These are phyloP conservation scores for Dactylellina drechsleri DNA, from an alignment of 2,329 filamentous ascomycete genomes.

Conservation along the genomic window DNA sequence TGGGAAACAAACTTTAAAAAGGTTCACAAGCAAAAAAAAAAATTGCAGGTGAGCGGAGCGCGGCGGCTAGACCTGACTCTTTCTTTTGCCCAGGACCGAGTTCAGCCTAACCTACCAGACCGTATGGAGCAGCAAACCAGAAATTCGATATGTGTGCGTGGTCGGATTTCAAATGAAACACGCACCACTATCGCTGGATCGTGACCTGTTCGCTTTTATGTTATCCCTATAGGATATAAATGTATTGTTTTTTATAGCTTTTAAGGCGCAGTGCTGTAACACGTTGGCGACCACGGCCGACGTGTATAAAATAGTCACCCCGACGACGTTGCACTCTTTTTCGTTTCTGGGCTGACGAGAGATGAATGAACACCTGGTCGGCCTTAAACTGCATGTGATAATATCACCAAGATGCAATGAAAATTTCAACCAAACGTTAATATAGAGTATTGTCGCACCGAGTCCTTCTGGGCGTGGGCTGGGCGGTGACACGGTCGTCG, in stretches of 20 bases:
- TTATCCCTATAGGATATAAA: no score
- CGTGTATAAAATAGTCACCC: background rate
- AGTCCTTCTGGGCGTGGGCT: slow-evolving; percentile 43
- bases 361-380: background rate
- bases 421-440: slow-evolving; percentile 31
- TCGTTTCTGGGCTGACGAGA: slow-evolving; percentile 23
- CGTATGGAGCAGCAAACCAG: slow-evolving; percentile 16
- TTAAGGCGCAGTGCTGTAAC: slow-evolving; percentile 5
- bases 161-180: slow-evolving; percentile 13
- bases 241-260: background rate
- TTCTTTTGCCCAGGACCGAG: slow-evolving; percentile 2
- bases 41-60: slow-evolving; percentile 26
- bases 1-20: background rate
- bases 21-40: slow-evolving; percentile 5
- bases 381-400: no score
- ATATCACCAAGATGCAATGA: no score
- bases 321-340: background rate
- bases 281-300: slow-evolving; percentile 16
- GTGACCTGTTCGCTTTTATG: slow-evolving; percentile 20
- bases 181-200: slow-evolving; percentile 45
- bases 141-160: slow-evolving; percentile 2
- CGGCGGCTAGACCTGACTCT: slow-evolving; percentile 40
- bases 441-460: slow-evolving; percentile 49
- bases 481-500: slow-evolving; percentile 30
- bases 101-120: slow-evolving; percentile 31